Percentiles rank a stretch among this genome's conserved stretches.
Conservation (phyloP, 2,329 filamentous ascomycete genomes). For the Pseudocercospora musae region DNA sequence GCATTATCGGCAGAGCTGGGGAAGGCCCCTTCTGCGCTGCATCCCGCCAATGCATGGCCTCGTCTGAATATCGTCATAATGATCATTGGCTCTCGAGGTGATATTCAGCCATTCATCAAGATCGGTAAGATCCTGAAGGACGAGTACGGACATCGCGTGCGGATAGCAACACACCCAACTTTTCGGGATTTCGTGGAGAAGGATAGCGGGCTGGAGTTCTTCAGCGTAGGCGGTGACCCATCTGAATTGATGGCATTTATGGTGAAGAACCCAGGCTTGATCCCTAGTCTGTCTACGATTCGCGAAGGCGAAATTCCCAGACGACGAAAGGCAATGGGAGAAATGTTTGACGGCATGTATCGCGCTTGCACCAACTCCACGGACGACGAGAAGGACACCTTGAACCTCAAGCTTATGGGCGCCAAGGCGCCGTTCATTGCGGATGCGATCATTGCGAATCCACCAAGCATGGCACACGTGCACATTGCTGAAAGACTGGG, state of each 20-base stretch:
- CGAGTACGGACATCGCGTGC: constrained; percentile 68
- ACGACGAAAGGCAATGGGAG: constrained; percentile 67
- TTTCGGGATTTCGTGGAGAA: constrained; percentile 74
- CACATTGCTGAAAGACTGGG: constrained; percentile 77
- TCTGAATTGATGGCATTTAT: constrained; percentile 83
- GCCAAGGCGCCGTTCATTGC: constrained; percentile 61
- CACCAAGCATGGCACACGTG: constrained; percentile 72
- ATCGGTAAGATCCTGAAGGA: constrained; percentile 70
- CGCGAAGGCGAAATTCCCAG: constrained; percentile 69
- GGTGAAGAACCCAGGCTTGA: constrained; percentile 78
- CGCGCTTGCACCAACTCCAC: constrained; percentile 70
- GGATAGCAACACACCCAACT: constrained; percentile 73
- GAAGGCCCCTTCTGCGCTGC: constrained; percentile 28
- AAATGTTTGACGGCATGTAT: constrained; percentile 84
- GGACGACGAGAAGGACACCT: constrained; percentile 62
- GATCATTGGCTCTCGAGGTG: constrained; percentile 76
- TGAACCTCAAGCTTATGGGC: constrained; percentile 64
- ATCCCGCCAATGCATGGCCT: constrained; percentile 37
- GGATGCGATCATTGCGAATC: constrained; percentile 82
- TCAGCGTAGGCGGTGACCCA: constrained; percentile 74
- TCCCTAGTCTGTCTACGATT: constrained; percentile 70
- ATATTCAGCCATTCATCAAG: constrained; percentile 76
- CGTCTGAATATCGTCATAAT: constrained; percentile 76
- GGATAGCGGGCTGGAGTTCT: constrained; percentile 73
- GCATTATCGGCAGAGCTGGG: constrained; percentile 21